Percentiles rank a stretch among this genome's conserved stretches.
These are phyloP conservation scores for Hericium coralloides DNA, from an alignment of 768 basidiomycete genomes.

Conservation along the genomic window DNA sequence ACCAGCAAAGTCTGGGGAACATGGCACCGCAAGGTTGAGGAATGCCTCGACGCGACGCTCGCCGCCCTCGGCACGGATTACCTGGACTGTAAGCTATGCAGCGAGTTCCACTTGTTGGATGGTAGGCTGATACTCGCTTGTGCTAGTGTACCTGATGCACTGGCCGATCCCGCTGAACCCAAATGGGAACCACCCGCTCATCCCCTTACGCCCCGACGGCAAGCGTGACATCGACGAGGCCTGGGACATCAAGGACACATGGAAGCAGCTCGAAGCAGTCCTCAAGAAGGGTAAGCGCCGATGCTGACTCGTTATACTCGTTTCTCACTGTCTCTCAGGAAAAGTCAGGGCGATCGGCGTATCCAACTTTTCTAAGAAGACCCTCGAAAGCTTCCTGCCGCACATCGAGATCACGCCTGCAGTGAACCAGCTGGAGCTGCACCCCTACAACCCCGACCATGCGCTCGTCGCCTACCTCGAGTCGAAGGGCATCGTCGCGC, in stretches of 20 bases:
- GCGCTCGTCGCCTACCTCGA: slow-evolving; percentile 53
- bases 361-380: slow-evolving; percentile 64
- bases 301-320: neutral
- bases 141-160: slow-evolving; percentile 55
- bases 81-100: slow-evolving; percentile 54
- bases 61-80: slow-evolving; percentile 77
- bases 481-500: slow-evolving; percentile 60
- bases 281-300: slow-evolving; percentile 42
- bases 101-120: neutral
- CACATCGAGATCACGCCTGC: slow-evolving; percentile 62
- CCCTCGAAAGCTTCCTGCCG: slow-evolving; percentile 65
- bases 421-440: slow-evolving; percentile 57
- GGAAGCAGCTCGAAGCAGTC: slow-evolving; percentile 77
- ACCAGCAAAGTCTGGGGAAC: slow-evolving; percentile 68
- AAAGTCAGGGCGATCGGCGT: slow-evolving; percentile 62
- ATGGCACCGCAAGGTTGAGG: slow-evolving; percentile 63
- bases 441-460: slow-evolving; percentile 70
- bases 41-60: slow-evolving; percentile 66
- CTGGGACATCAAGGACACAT: slow-evolving; percentile 66
- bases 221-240: slow-evolving; percentile 57
- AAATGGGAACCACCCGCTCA: slow-evolving; percentile 50
- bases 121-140: slow-evolving; percentile 6
- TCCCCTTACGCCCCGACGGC: slow-evolving; percentile 54
- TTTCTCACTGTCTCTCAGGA: slow-evolving; percentile 27
- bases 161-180: slow-evolving; percentile 77